Base-by-base conservation (phyloP, 192 early-diverging fungal genomes). In the Rhizophagus prolifer region DNA sequence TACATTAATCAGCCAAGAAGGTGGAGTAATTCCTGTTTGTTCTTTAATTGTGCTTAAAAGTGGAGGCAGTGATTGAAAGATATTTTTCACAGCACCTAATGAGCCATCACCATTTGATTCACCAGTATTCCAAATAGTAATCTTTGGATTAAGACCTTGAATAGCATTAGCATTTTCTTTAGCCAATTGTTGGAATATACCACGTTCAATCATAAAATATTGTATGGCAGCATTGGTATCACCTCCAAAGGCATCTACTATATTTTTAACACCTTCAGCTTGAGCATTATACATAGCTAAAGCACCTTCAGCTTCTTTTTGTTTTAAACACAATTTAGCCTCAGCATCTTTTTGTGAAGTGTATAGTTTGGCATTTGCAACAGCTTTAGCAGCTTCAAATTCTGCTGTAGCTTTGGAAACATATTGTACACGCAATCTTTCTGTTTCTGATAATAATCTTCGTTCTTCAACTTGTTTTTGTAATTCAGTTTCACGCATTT, bases 71-170 rank as follows among this genome's bases (percentile, higher is more conserved):
- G 75, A 76, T 47, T 86, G 71, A 36, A 82, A 84, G 14, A 86
- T 84, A 54, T 86, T 82, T 41, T 79, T 46, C 46, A 86, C 79
- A n/a, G 79, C 60, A 58, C 83, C 80, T 12, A 46, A 59, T 16
- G 61, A 63, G 5, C 47, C 74, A 9, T 61, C 54, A 3, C 21
- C 58, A 54, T 4, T 54, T 14, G 66, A 50, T 19, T 63, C 75
- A n/a, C 85, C 85, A 47, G 84, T 86, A 78, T 86, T 87, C 86
- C 86, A 87, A 7, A 87, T 80, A 19, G 80, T 82, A 68, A 87
- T 86, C 78, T 87, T 87, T 62, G 86, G 86, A 23, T 87, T 72
- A 58, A 87, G 81, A 14, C 86, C 86, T 46, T 81, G 74, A 66
- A 87, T 81, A 5, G 86, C 86, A 19, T 86, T 80, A 64, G 86